Evolutionary conservation across 768 basidiomycete genomes (phyloP), one percentile per base, ranked within the genome.

Genomic region (Flagelloscypha sp.): DNA sequence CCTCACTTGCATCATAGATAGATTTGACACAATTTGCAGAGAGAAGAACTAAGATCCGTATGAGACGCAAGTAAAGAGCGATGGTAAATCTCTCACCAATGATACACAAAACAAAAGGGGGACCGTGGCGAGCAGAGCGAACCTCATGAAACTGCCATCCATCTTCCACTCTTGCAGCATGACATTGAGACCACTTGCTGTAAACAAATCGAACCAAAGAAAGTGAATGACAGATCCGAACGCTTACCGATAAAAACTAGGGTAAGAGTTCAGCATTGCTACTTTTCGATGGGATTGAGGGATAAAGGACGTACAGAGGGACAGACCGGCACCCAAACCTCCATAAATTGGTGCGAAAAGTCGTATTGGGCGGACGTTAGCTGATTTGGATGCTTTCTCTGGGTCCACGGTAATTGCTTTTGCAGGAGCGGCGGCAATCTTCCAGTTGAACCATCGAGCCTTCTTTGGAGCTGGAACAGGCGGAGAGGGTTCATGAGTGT

Each of bases 41-140:
- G 76, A 65, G 51, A 86, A 86, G 64, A 87, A 86, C 81, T 86
- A 47, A 5, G 30, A 38, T n/a, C n/a, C n/a, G 6, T 10, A 28
- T 23, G 6, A 4, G n/a, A n/a, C n/a, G n/a, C n/a, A n/a, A n/a
- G n/a, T n/a, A n/a, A n/a, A n/a, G n/a, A n/a, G n/a, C n/a, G n/a
- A n/a, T n/a, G n/a, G n/a, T n/a, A 33, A 13, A 33, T 2, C 3
- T 46, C 77, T 54, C 49, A 84, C 84, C 48, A 88, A 53, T 3
- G 81, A 76, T 6, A 92, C 69, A 40, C 84, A 88, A 45, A 84
- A 72, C 5, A 87, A 63, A 52, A 86, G 74, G 0, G 88, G 88
- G 0, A 66, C 56, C 1, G 83, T 76, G 10, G 54, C 66, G 7
- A 86, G 43, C 2, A 93, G 69, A 3, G 66, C 72, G 37, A 92